Percentiles rank a stretch among this genome's conserved stretches.
These are phyloP conservation scores for Buxus sempervirens DNA, from an alignment of 164 flowering plant species.

Conservation along the genomic window DNA sequence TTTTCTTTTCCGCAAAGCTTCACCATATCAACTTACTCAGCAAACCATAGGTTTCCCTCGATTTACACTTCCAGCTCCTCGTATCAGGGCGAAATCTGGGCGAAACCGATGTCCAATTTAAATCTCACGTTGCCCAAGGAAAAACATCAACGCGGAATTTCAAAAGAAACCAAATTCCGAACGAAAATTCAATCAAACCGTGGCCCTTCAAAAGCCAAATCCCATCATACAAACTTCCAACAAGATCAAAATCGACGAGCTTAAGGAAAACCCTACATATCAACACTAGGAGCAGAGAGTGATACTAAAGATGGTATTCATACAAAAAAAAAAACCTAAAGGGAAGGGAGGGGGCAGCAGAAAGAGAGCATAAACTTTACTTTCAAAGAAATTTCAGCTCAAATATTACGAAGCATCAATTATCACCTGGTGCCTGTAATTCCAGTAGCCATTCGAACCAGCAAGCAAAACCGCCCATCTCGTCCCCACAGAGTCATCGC, in stretches of 20 bases:
- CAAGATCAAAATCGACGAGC: background rate
- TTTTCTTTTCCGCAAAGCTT: too few relatives aligned
- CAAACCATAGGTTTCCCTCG: background rate
- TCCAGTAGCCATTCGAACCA: conserved; percentile 70
- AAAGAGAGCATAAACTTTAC: too few relatives aligned
- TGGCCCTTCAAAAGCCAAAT: background rate
- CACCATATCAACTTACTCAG: too few relatives aligned
- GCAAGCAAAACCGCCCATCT: conserved; percentile 81
- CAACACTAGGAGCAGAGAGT: background rate
- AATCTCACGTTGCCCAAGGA: background rate
- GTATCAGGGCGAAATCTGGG: background rate
- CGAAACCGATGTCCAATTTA: background rate
- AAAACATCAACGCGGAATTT: background rate
- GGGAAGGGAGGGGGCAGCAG: too few relatives aligned
- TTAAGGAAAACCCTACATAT: background rate
- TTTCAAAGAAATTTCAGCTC: too few relatives aligned
- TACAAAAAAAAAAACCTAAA: background rate
- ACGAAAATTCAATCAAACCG: background rate
- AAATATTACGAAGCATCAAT: background rate
- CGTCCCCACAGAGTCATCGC: conserved; percentile 42
- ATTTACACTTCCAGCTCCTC: background rate
- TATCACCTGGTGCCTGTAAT: conserved; percentile 75
- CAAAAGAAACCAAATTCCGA: background rate
- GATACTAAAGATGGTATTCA: background rate
- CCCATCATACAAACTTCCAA: background rate